Percentiles rank a stretch among this genome's conserved stretches.
Evolutionary conservation across 2,329 filamentous ascomycete species (phyloP).

Genomic region (Leptographium procerum): DNA sequence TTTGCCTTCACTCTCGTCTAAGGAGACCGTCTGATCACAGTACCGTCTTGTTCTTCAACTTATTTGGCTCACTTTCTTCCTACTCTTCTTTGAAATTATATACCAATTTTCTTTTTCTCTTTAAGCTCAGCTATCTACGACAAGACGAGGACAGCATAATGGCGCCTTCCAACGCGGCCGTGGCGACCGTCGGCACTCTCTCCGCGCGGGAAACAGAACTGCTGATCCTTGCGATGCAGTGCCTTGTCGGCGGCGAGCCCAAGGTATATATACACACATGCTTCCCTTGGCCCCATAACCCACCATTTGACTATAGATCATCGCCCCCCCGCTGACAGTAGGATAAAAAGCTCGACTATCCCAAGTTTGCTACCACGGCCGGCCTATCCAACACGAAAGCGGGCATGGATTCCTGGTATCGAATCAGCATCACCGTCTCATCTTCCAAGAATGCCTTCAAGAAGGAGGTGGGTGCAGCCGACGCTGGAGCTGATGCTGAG

Average conservation of each 20-base stretch:
- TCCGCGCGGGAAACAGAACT: constrained; percentile 1
- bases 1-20: too few species aligned
- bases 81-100: not conserved
- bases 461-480: not conserved
- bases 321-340: not conserved
- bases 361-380: not conserved
- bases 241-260: constrained; percentile 1
- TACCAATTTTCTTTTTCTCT: not conserved
- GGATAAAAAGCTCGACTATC: constrained; percentile 2
- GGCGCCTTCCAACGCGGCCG: not conserved
- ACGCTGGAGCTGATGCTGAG: not conserved
- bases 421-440: not conserved
- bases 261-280: not conserved
- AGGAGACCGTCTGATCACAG: too few species aligned
- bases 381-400: not conserved
- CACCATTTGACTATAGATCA: too few species aligned
- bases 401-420: constrained; percentile 5
- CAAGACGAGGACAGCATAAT: not conserved
- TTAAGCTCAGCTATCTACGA: too few species aligned
- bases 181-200: not conserved
- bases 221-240: constrained; percentile 3
- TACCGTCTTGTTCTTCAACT: too few species aligned
- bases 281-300: too few species aligned
- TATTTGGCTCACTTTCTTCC: not conserved
- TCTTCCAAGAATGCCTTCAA: not conserved